Percentiles rank a stretch among this genome's conserved stretches.
Conservation (phyloP, 2,329 filamentous ascomycete genomes). For the Cercospora beticola region DNA sequence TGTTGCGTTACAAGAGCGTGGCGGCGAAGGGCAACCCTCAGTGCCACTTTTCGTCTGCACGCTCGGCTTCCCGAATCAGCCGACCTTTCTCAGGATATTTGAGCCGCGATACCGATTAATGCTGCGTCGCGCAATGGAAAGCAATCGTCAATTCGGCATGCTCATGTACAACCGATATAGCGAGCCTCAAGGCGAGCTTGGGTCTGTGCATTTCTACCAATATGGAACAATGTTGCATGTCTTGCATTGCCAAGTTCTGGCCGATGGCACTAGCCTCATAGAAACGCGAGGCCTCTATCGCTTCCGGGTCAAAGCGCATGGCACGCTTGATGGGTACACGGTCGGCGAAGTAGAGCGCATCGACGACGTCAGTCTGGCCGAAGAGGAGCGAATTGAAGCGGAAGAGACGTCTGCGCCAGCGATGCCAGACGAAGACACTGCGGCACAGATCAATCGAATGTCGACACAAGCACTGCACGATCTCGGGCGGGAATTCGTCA, state of each 20-base stretch:
- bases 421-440: conserved; percentile 31
- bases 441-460: conserved; percentile 53
- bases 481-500: conserved; percentile 65
- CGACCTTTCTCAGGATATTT: conserved; percentile 86
- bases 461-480: conserved; percentile 70
- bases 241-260: conserved; percentile 68
- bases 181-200: conserved; percentile 55
- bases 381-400: conserved; percentile 76
- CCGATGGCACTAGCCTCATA: conserved; percentile 78
- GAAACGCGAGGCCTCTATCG: conserved; percentile 74
- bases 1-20: conserved; percentile 58
- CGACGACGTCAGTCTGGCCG: conserved; percentile 76
- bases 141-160: conserved; percentile 80
- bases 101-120: conserved; percentile 90
- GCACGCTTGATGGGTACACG: conserved; percentile 71
- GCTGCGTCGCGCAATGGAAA: conserved; percentile 74
- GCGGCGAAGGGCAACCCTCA: conserved; percentile 56
- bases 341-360: conserved; percentile 74
- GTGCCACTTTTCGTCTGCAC: conserved; percentile 80
- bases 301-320: conserved; percentile 68
- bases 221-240: conserved; percentile 79
- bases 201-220: conserved; percentile 61
- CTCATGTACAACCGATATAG: conserved; percentile 65
- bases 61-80: conserved; percentile 76
- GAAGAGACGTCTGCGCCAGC: conserved; percentile 55